Conservation (phyloP, 768 basidiomycete genomes). For the Paxillus ammoniavirescens region DNA sequence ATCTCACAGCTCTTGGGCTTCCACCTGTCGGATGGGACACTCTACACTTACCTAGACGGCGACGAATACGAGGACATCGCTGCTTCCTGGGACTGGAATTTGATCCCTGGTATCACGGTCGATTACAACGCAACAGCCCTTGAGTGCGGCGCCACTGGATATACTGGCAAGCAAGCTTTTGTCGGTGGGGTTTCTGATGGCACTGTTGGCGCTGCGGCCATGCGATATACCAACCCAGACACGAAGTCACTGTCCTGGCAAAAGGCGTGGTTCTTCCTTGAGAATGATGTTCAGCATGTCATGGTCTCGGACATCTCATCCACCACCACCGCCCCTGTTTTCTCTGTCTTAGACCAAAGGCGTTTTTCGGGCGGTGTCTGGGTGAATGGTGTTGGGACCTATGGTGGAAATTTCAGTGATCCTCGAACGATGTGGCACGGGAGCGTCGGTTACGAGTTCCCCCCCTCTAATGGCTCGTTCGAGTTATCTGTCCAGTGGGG, state of each 20-base stretch:
- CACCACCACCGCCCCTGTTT: constrained; percentile 44
- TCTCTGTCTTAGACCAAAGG: constrained; percentile 69
- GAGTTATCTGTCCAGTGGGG: constrained; percentile 44
- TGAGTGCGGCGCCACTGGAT: constrained; percentile 41
- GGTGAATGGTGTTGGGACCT: constrained; percentile 34
- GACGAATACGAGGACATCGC: constrained; percentile 73
- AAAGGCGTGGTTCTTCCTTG: constrained; percentile 74
- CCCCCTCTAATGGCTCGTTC: constrained; percentile 20
- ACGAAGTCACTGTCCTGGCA: constrained; percentile 57
- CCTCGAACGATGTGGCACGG: constrained; percentile 59
- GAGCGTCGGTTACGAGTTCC: constrained; percentile 59
- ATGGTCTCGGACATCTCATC: constrained; percentile 54
- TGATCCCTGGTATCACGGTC: constrained; percentile 69
- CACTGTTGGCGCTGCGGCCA: constrained; percentile 52
- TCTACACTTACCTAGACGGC: constrained; percentile 63
- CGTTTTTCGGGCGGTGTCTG: constrained; percentile 42
- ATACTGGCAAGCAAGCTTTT: constrained; percentile 50
- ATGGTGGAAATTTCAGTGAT: constrained; percentile 1
- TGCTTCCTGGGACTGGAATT: constrained; percentile 76
- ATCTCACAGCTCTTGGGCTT: constrained; percentile 54
- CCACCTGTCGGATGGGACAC: constrained; percentile 64
- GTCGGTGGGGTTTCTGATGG: constrained; percentile 69
- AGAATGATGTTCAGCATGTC: constrained; percentile 60
- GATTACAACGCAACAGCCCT: constrained; percentile 60
- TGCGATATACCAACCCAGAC: constrained; percentile 66